A percentile compares a stretch with the other conserved stretches of the same genome.
Evolutionary conservation across 306 rosid species (phyloP).

Genomic region (Dryas octopetala): DNA sequence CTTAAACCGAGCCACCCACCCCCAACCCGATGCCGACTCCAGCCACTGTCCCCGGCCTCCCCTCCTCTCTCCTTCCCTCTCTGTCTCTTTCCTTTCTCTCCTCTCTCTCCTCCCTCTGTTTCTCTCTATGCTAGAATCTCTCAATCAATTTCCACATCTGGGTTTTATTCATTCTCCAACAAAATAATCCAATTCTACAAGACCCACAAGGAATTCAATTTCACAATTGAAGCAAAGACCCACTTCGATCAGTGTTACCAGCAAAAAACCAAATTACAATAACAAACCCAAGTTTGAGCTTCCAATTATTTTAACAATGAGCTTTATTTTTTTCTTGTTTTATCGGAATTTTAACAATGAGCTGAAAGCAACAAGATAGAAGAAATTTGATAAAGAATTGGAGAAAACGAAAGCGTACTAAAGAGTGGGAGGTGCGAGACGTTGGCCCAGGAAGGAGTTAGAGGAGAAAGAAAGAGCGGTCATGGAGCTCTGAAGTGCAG

Average conservation of each 20-base stretch:
- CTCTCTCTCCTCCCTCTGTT: too few species aligned
- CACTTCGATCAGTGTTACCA: neutral
- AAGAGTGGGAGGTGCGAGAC: constrained; percentile 53
- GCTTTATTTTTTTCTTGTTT: too few species aligned
- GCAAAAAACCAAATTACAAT: neutral
- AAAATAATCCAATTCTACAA: neutral
- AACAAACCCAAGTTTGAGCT: constrained; percentile 18
- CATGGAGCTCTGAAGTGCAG: constrained; percentile 79
- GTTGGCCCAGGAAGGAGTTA: constrained; percentile 82
- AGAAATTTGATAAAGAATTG: neutral
- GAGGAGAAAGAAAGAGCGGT: constrained; percentile 70
- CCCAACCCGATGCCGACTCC: too few species aligned
- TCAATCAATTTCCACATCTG: neutral
- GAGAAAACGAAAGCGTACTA: constrained; percentile 31
- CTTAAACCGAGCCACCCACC: too few species aligned
- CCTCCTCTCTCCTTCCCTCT: too few species aligned
- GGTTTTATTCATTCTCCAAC: neutral
- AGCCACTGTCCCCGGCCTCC: too few species aligned
- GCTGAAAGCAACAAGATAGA: neutral
- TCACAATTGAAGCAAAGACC: neutral
- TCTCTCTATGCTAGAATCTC: neutral
- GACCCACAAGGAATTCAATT: neutral
- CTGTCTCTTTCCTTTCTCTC: too few species aligned
- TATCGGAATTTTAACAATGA: too few species aligned
- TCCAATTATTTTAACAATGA: neutral